A percentile compares a stretch with the other conserved stretches of the same genome.
Evolutionary conservation across 2,329 filamentous ascomycete species (phyloP).

Genomic region (Lecanoromycetidae sp.): DNA sequence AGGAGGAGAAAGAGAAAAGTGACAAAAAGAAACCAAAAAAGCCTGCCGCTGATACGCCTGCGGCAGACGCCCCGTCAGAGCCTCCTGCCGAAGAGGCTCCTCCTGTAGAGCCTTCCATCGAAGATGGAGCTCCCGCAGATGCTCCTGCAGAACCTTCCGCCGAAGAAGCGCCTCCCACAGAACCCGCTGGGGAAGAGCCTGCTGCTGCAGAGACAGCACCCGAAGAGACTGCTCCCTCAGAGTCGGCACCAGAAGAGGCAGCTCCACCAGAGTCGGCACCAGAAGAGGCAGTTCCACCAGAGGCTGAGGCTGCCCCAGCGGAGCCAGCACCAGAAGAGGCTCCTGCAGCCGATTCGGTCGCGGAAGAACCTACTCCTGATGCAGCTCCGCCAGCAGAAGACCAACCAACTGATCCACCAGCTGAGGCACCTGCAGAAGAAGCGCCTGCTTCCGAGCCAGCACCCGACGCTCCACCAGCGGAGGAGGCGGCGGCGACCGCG

Average conservation of each 20-base stretch:
- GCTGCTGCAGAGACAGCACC: neutral
- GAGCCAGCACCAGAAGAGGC: neutral
- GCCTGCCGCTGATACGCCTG: neutral
- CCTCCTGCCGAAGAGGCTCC: neutral
- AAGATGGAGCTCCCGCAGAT: neutral
- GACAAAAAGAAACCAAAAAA: slow-evolving; percentile 7
- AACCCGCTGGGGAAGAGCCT: neutral
- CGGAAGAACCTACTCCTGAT: neutral
- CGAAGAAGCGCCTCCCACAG: neutral
- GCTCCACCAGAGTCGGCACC: neutral
- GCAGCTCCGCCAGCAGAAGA: neutral
- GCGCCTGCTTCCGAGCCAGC: neutral
- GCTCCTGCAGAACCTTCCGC: neutral
- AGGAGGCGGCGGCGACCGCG: neutral
- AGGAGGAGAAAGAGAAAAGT: neutral
- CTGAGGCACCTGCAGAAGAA: neutral
- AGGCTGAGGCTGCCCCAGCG: neutral
- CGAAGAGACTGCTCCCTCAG: neutral
- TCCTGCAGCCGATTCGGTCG: neutral
- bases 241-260: neutral
- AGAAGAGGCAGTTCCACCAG: neutral
- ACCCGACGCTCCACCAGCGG: neutral
- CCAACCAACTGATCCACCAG: neutral
- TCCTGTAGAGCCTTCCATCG: neutral
- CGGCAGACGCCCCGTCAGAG: neutral